Base-by-base conservation (phyloP, 768 basidiomycete species). In the Lactarius pseudohatsudake region DNA sequence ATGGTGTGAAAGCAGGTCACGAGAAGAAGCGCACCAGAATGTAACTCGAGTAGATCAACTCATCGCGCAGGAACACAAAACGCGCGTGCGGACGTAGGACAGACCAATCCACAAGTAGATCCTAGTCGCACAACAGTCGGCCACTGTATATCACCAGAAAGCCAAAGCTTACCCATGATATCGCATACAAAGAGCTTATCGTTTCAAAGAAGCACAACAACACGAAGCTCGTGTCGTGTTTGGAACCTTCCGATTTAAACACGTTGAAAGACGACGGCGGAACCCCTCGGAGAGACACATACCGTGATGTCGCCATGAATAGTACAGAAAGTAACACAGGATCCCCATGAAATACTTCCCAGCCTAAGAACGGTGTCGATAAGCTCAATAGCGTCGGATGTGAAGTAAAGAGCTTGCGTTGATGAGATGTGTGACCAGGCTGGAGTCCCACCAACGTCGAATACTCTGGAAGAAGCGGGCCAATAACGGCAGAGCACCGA, bases 91-190 rank as follows among this genome's bases (percentile, higher is more conserved):
- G 80, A 64, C 85, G 81, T 53, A 94, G 78, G 54, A 98, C 74
- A 1, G 91, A 92, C 96, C 96, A 98, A 75, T 98, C 96, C 86
- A 96, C 91, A 11, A 89, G 73, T 38, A 94, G 75, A 72, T 97
- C 94, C 94, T 92, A 69, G 34, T 8, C 18, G 20, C n/a, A 38
- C 8, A 22, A 45, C 22, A 38, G 30, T 63, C 34, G 62, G 47
- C 45, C n/a, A 38, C 64, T 55, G 40, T 47, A 41, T 20, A 16
- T 32, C 28, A 40, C 30, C 2, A 50, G 32, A 26, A 62, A 30
- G 11, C 22, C 7, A 7, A 16, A 26, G 72, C 86, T 61, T 72
- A 92, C 94, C 96, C 97, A 98, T 43, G 84, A 75, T 50, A 82
- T 82, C 5, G 86, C 85, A 74, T 97, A 99, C 2, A 83, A 65